phyloP scores from a whole-genome alignment of 306 rosid genomes.

The Datisca glomerata region DNA sequence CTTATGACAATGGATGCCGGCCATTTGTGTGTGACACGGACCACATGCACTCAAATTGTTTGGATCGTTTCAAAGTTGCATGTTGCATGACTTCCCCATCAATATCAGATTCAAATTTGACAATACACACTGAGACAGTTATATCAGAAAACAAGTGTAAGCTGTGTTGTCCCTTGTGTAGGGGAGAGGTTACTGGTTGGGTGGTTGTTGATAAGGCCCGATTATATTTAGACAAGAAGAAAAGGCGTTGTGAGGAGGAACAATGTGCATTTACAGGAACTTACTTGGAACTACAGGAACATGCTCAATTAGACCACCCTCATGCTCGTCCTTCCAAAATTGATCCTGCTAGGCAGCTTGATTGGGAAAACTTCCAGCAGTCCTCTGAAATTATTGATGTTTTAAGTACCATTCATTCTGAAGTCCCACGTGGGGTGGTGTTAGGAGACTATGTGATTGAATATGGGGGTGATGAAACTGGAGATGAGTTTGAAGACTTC shows the following conservation, averaged over 20 bases:
- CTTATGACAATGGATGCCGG: constrained; percentile 70
- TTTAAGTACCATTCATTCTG: constrained; percentile 90
- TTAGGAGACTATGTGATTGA: constrained; percentile 93
- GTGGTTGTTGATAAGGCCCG: constrained; percentile 61
- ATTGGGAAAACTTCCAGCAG: constrained; percentile 97
- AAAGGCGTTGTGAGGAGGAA: constrained; percentile 72
- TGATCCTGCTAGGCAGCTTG: constrained; percentile 89
- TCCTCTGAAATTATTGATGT: constrained; percentile 93
- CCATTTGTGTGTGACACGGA: constrained; percentile 81
- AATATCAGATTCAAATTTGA: constrained; percentile 21
- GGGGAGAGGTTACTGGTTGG: constrained; percentile 95
- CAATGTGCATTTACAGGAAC: constrained; percentile 65
- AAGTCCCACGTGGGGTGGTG: constrained; percentile 84
- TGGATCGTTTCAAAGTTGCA: constrained; percentile 76
- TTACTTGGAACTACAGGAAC: constrained; percentile 58
- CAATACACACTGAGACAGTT: constrained; percentile 21
- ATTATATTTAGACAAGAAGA: constrained; percentile 54
- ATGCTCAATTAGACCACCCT: constrained; percentile 81
- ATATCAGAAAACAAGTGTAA: constrained; percentile 33
- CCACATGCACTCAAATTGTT: constrained; percentile 83
- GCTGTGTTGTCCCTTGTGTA: constrained; percentile 79
- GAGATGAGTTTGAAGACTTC: constrained; percentile 85
- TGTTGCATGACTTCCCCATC: constrained; percentile 38
- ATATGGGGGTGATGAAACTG: constrained; percentile 73
- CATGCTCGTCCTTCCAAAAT: constrained; percentile 82